phyloP scores from a whole-genome alignment of 2,329 filamentous ascomycete genomes.

The Spiromastix sp. region DNA sequence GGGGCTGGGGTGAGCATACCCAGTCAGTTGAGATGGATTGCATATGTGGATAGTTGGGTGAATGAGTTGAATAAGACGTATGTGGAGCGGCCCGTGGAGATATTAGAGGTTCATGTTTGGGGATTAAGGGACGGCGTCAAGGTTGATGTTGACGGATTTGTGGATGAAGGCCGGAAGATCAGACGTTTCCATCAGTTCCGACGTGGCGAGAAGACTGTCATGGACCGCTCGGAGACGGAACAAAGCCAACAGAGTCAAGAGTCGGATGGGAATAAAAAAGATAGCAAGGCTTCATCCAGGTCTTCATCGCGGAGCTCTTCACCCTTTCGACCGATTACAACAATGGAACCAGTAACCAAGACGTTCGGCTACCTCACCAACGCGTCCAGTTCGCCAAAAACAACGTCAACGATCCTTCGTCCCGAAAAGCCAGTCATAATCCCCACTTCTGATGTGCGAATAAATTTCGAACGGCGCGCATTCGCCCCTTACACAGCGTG shows the following conservation, averaged over 20 bases:
- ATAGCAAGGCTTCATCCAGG: background rate
- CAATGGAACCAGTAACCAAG: conserved; percentile 11
- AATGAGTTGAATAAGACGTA: conserved; percentile 62
- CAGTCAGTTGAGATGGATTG: conserved; percentile 78
- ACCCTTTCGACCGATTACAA: conserved; percentile 11
- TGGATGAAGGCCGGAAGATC: conserved; percentile 82
- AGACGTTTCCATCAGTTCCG: conserved; percentile 72
- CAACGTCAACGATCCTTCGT: conserved; percentile 68
- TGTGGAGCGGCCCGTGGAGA: conserved; percentile 69
- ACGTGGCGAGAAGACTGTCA: conserved; percentile 57
- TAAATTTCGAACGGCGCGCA: conserved; percentile 79
- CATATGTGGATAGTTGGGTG: conserved; percentile 83
- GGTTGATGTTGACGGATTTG: conserved; percentile 72
- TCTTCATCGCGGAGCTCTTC: conserved; percentile 6
- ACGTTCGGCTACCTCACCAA: conserved; percentile 26
- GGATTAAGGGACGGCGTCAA: conserved; percentile 81
- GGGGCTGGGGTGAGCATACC: conserved; percentile 86
- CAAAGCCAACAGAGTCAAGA: conserved; percentile 28
- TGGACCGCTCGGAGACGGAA: conserved; percentile 34
- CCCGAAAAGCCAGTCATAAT: conserved; percentile 59
- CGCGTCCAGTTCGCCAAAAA: conserved; percentile 24
- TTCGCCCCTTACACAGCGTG: conserved; percentile 62
- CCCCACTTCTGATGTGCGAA: conserved; percentile 76
- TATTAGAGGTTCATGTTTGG: conserved; percentile 84
- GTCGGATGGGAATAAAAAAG: background rate